These are phyloP conservation scores for Paecilomyces niveus DNA, from an alignment of 2,329 filamentous ascomycete species.

Conservation along the genomic window DNA sequence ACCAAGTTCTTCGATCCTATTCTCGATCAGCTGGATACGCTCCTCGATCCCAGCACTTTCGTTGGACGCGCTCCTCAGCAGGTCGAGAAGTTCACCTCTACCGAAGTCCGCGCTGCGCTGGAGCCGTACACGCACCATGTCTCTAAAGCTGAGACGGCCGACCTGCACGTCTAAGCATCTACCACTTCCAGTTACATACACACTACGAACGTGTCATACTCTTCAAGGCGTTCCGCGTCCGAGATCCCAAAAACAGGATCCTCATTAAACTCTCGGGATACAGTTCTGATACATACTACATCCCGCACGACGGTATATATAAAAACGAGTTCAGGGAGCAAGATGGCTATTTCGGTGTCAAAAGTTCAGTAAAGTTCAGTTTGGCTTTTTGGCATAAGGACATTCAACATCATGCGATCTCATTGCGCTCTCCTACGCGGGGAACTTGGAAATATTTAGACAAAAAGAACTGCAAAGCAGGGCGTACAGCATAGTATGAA, in stretches of 20 bases:
- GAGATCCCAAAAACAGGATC: neutral
- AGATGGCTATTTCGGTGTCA: neutral
- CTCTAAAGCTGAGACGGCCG: slow-evolving; percentile 28
- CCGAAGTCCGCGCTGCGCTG: slow-evolving; percentile 42
- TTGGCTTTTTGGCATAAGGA: neutral
- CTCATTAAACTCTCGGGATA: neutral
- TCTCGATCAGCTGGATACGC: slow-evolving; percentile 58
- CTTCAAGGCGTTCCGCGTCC: neutral
- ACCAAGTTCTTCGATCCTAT: slow-evolving; percentile 69
- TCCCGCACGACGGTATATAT: neutral
- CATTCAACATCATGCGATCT: neutral
- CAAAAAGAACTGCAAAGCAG: neutral
- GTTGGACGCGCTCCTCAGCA: slow-evolving; percentile 50
- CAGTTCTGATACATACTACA: neutral
- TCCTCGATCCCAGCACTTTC: slow-evolving; percentile 59
- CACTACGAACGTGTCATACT: neutral
- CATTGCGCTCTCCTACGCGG: neutral
- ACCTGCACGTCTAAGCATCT: slow-evolving; percentile 31
- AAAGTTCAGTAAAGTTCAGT: neutral
- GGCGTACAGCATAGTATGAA: neutral
- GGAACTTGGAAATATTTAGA: neutral
- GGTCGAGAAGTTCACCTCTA: slow-evolving; percentile 46
- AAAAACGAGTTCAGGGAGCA: neutral
- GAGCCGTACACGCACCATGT: slow-evolving; percentile 38
- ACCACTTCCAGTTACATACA: neutral